Conservation (phyloP, 1,284 basidiomycete genomes). For the Apiotrichum montevideense region DNA sequence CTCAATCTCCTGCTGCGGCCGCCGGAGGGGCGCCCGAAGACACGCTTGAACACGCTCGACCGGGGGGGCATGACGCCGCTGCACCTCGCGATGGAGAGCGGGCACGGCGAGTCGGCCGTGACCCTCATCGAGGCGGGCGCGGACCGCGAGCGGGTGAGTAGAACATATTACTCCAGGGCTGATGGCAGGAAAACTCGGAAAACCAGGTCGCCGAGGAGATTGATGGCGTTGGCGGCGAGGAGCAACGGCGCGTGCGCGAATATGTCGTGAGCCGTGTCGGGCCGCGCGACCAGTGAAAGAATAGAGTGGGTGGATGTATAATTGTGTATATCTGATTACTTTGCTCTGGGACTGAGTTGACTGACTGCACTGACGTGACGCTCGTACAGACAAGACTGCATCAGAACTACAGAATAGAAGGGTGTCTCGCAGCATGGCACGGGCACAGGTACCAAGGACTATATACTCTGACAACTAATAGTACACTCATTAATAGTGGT, state of each 20-base stretch:
- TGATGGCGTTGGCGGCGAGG: conserved; percentile 76
- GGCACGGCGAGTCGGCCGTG: conserved; percentile 81
- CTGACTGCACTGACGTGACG: no score
- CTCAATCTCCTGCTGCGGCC: conserved; percentile 70
- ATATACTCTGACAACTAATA: no score
- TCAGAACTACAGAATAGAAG: no score
- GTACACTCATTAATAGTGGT: conserved; percentile 3
- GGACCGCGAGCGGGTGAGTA: conserved; percentile 71
- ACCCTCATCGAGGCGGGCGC: conserved; percentile 86
- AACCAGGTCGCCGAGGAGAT: conserved; percentile 76
- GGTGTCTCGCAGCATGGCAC: no score
- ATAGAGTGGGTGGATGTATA: no score
- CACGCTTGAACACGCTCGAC: conserved; percentile 78
- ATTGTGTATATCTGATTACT: no score
- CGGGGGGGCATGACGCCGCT: conserved; percentile 84
- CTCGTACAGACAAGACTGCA: no score
- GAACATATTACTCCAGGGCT: no score
- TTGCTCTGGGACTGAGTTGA: no score
- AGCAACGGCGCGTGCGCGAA: conserved; percentile 67
- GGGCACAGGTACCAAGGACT: no score
- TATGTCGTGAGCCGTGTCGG: conserved; percentile 56
- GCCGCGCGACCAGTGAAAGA: conserved; percentile 28
- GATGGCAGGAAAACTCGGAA: conserved; percentile 66
- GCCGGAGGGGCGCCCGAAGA: conserved; percentile 65
- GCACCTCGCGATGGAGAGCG: conserved; percentile 93